A percentile compares a stretch with the other conserved stretches of the same genome.
phyloP scores from a whole-genome alignment of 1,139 yeast species.

The Protomyces macrosporus region DNA sequence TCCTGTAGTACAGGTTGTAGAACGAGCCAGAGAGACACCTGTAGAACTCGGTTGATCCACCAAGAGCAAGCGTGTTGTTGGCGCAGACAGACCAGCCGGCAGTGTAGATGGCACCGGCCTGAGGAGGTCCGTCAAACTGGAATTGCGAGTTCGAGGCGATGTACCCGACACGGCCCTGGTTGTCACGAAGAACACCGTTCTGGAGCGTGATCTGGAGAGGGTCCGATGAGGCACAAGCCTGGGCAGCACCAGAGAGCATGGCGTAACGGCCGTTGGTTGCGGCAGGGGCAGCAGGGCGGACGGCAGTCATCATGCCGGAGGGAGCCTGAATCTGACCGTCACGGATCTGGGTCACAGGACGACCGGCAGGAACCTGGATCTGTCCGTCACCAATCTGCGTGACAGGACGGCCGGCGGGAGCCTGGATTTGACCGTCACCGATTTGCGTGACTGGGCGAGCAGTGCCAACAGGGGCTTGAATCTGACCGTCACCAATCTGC shows the following conservation, averaged over 20 bases:
- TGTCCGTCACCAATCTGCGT: conserved; percentile 51
- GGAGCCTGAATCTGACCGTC: conserved; percentile 38
- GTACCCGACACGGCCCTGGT: conserved; percentile 67
- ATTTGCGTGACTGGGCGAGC: conserved; percentile 37
- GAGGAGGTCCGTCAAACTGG: conserved; percentile 89
- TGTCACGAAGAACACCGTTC: conserved; percentile 54
- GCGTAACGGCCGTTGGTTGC: conserved; percentile 19
- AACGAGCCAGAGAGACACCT: conserved; percentile 75
- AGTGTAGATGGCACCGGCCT: conserved; percentile 82
- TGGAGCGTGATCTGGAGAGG: conserved; percentile 44
- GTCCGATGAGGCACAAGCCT: conserved; percentile 15
- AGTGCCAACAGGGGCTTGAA: conserved; percentile 46
- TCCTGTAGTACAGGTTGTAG: conserved; percentile 64
- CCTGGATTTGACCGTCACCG: conserved; percentile 43
- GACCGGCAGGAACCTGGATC: conserved; percentile 42
- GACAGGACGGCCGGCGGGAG: conserved; percentile 38
- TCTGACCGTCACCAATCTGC: conserved; percentile 60
- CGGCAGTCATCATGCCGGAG: conserved; percentile 40
- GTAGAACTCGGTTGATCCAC: conserved; percentile 60
- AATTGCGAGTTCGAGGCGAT: conserved; percentile 81
- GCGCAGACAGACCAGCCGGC: conserved; percentile 66
- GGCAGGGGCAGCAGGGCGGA: conserved; percentile 37
- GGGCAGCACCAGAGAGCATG: conserved; percentile 22
- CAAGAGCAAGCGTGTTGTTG: conserved; percentile 66
- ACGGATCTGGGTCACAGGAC: conserved; percentile 40